These are phyloP conservation scores for Penicillium corylophilum DNA, from an alignment of 2,329 filamentous ascomycete species.

Conservation along the genomic window DNA sequence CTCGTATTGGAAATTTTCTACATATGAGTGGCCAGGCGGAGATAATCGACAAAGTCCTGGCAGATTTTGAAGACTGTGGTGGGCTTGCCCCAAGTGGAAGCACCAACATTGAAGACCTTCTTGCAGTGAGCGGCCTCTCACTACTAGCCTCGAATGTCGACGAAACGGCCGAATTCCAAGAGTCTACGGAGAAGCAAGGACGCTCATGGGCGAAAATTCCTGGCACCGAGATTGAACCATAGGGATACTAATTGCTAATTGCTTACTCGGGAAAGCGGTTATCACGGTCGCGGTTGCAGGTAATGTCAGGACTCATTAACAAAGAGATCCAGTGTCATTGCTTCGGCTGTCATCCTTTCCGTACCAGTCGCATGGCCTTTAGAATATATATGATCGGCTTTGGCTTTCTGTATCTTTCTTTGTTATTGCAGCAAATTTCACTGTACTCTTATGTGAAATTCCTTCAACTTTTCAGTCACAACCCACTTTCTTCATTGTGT, in stretches of 20 bases:
- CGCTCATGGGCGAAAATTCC: background rate
- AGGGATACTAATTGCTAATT: constrained; percentile 4
- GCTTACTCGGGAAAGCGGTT: constrained; percentile 3
- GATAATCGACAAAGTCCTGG: constrained; percentile 16
- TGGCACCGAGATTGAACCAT: constrained; percentile 6
- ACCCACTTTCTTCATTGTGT: no score
- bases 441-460: no score
- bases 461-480: no score
- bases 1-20: constrained; percentile 21
- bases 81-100: constrained; percentile 14
- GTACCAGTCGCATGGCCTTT: constrained; percentile 4
- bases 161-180: constrained; percentile 5
- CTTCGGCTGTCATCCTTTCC: constrained; percentile 4
- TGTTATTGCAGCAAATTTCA: no score
- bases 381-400: background rate
- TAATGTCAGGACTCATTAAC: background rate
- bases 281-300: background rate
- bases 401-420: no score
- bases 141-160: constrained; percentile 8
- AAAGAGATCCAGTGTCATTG: constrained; percentile 2
- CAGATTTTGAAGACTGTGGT: constrained; percentile 13
- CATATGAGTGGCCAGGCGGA: constrained; percentile 19
- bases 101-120: constrained; percentile 15
- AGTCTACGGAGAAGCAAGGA: constrained; percentile 6
- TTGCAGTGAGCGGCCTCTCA: constrained; percentile 15